These are phyloP conservation scores for Fonsecaea nubica DNA, from an alignment of 2,329 filamentous ascomycete species.

Conservation along the genomic window DNA sequence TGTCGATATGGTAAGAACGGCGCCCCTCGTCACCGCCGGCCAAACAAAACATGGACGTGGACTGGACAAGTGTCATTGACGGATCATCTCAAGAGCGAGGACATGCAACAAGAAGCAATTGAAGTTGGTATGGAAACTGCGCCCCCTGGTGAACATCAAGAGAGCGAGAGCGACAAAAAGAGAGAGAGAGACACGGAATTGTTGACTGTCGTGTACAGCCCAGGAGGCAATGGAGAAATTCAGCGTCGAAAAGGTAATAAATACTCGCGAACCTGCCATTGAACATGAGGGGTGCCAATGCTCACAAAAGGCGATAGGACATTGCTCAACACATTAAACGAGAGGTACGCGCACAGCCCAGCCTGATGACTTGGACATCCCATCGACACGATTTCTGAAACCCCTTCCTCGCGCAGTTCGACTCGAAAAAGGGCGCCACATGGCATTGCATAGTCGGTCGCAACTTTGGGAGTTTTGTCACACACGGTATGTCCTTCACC, in stretches of 20 bases:
- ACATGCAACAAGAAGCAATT: constrained; percentile 95
- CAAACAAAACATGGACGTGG: not conserved
- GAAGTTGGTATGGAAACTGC: constrained; percentile 77
- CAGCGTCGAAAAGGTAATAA: constrained; percentile 71
- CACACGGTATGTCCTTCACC: constrained; percentile 72
- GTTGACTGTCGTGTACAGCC: constrained; percentile 53
- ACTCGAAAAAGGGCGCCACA: constrained; percentile 94
- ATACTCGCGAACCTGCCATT: no score
- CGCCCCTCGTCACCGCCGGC: constrained; percentile 14
- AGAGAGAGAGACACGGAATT: not conserved
- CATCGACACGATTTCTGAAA: constrained; percentile 30
- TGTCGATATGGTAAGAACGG: constrained; percentile 81
- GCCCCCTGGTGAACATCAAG: no score
- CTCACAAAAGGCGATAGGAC: constrained; percentile 66
- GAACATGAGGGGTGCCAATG: not conserved
- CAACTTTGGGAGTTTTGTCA: constrained; percentile 99
- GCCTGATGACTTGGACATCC: constrained; percentile 30
- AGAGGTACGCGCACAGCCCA: constrained; percentile 63
- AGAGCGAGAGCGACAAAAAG: not conserved
- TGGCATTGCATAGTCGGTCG: constrained; percentile 99
- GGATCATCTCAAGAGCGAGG: constrained; percentile 73
- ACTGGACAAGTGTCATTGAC: constrained; percentile 27
- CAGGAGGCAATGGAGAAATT: constrained; percentile 75
- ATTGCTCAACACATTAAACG: constrained; percentile 96
- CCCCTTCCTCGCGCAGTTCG: constrained; percentile 69